phyloP scores from a whole-genome alignment of 192 early-diverging fungal species.

The Spinellus fusiger region DNA sequence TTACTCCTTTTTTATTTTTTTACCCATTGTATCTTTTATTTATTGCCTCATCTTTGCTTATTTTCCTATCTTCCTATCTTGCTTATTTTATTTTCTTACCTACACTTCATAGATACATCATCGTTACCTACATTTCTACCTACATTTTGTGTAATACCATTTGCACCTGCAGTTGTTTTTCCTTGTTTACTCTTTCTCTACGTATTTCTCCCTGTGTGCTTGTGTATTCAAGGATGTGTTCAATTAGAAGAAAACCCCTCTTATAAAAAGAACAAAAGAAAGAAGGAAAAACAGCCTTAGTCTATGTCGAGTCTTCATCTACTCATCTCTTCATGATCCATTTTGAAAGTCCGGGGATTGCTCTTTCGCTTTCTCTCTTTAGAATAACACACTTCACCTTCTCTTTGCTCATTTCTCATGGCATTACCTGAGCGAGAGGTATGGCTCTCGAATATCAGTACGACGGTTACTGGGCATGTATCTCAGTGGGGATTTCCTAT shows the following conservation, averaged over 20 bases:
- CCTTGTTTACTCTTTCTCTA: background rate
- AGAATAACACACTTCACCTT: no score
- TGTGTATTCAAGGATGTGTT: no score
- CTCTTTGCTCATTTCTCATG: no score
- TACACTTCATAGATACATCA: no score
- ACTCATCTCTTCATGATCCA: no score
- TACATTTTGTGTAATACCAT: background rate
- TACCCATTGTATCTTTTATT: background rate
- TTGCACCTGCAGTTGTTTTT: background rate
- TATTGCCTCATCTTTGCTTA: background rate
- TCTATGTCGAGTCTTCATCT: no score
- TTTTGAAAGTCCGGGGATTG: no score
- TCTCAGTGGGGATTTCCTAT: constrained; percentile 1
- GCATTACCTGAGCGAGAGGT: background rate
- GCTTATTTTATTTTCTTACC: background rate
- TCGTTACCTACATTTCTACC: no score
- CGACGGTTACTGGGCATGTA: background rate
- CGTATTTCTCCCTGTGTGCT: background rate
- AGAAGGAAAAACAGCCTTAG: no score
- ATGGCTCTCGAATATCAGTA: background rate
- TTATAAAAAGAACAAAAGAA: no score
- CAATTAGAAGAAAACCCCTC: no score
- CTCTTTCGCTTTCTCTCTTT: no score
- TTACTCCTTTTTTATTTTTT: background rate
- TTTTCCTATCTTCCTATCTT: background rate